Percentiles rank a stretch among this genome's conserved stretches.
Conservation (phyloP, 2,329 filamentous ascomycete species). For the Trichoderma harzianum region DNA sequence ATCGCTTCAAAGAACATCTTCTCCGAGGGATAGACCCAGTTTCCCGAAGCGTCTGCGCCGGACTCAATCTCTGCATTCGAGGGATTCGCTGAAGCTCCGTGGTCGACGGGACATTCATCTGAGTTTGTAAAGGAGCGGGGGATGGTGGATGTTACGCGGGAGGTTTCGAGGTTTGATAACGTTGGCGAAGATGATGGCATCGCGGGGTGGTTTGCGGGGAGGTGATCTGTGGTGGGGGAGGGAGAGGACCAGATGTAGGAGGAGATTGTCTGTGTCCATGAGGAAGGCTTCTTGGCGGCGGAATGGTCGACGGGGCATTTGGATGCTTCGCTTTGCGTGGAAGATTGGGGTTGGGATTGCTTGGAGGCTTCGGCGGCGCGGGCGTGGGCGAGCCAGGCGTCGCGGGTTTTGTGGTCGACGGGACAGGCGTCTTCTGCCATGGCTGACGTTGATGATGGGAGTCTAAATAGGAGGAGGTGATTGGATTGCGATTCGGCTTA, state of each 20-base stretch:
- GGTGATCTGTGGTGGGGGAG: slow-evolving; percentile 24
- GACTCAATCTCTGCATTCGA: slow-evolving; percentile 79
- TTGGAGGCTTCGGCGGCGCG: slow-evolving; percentile 45
- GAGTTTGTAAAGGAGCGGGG: slow-evolving; percentile 53
- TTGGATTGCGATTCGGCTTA: background rate
- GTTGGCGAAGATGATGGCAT: no score
- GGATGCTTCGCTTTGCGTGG: slow-evolving; percentile 18
- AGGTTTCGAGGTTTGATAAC: slow-evolving; percentile 55
- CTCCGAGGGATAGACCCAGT: slow-evolving; percentile 97
- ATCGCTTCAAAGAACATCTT: slow-evolving; percentile 98
- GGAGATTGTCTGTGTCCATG: slow-evolving; percentile 42
- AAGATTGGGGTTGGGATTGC: background rate
- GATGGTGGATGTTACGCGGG: slow-evolving; percentile 76
- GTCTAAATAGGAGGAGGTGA: accelerated
- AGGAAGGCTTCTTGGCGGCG: slow-evolving; percentile 20
- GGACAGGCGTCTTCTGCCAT: slow-evolving; percentile 59
- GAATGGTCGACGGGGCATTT: slow-evolving; percentile 37
- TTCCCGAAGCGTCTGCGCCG: slow-evolving; percentile 68
- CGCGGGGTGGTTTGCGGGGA: slow-evolving; percentile 17
- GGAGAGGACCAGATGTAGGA: slow-evolving; percentile 41
- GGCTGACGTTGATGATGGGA: background rate
- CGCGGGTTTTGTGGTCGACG: slow-evolving; percentile 84
- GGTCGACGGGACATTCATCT: slow-evolving; percentile 38
- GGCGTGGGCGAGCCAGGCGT: slow-evolving; percentile 77
- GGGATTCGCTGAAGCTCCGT: slow-evolving; percentile 57